Evolutionary conservation across 306 rosid genomes (phyloP).

Genomic region (Abrus pulchellus): DNA sequence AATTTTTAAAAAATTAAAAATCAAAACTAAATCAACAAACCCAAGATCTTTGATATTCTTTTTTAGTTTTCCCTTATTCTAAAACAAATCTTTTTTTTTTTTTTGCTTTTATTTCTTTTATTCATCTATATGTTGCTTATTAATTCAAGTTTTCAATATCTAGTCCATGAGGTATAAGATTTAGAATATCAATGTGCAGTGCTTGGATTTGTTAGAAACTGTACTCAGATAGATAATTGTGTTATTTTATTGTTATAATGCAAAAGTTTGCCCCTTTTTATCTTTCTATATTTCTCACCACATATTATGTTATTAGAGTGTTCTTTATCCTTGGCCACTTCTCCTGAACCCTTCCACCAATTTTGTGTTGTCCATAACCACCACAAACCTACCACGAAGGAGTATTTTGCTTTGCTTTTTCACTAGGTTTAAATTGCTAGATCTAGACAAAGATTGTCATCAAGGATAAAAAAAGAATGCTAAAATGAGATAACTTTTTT

Average conservation of each 20-base stretch:
- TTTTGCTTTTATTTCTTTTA: conserved; percentile 37
- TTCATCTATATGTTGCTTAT: conserved; percentile 42
- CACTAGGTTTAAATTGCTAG: no score
- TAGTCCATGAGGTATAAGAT: neutral
- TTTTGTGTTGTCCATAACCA: no score
- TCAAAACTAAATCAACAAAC: no score
- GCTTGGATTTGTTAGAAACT: conserved; percentile 39
- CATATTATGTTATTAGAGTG: no score
- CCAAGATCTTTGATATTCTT: conserved; percentile 41
- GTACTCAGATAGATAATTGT: conserved; percentile 37
- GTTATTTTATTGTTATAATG: neutral
- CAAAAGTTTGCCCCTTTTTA: neutral
- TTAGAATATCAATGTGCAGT: conserved; percentile 25
- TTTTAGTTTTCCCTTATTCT: conserved; percentile 42
- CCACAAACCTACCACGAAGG: no score
- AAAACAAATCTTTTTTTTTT: conserved; percentile 35
- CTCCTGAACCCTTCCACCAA: no score
- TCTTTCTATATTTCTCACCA: conserved; percentile 23
- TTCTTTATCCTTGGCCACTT: no score
- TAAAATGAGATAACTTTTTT: no score
- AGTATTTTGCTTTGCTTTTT: no score
- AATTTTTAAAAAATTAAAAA: no score
- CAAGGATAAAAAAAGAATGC: no score
- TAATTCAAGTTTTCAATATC: conserved; percentile 41
- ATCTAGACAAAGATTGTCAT: no score